Evolutionary conservation across 2,329 filamentous ascomycete genomes (phyloP), one percentile per base, ranked within the genome.

Genomic region (Neoascochyta sp.): DNA sequence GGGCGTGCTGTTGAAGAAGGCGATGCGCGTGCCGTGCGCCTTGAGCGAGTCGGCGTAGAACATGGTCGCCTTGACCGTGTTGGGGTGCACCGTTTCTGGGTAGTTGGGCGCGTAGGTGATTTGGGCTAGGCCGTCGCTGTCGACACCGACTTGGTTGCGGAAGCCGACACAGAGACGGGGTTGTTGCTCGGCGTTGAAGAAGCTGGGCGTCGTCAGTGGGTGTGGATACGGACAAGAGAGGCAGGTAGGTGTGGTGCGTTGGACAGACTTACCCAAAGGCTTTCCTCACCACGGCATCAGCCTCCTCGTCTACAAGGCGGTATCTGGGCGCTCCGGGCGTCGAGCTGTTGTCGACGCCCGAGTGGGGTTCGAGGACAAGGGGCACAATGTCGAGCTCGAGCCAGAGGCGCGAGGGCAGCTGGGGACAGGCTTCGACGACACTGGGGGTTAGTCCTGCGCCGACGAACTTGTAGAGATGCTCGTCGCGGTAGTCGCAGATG

Each of bases 221-320:
- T 15, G 15, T 9, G 12, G 13, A 7, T 14, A 13, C 3, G 27
- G n/a, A 25, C 24, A 26, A 17, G 28, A n/a, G 17, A 18, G 13
- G 27, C 7, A 9, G 14, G n/a, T n/a, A n/a, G n/a, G n/a, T n/a
- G n/a, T n/a, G n/a, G n/a, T n/a, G n/a, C n/a, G 30, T 28, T 32
- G 7, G 7, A 5, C 3, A 5, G 12, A 64, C 74, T 62, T 63
- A 83, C 80, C 80, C 75, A 40, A 88, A 73, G 57, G 82, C 86
- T 66, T 88, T 89, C 39, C 86, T 73, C 2, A 81, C 81, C 75
- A 89, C 83, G 1, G 81, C 84, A 54, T 90, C 86, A 1, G 86
- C 84, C 58, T 88, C 80, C 56, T 92, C 86, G 48, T 89, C 86
- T 4, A 88, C 72, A n/a, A 71, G 66, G 53, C 78, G 77, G 18